These are phyloP conservation scores for Penicillium olsonii DNA, from an alignment of 2,329 filamentous ascomycete species.

Conservation along the genomic window DNA sequence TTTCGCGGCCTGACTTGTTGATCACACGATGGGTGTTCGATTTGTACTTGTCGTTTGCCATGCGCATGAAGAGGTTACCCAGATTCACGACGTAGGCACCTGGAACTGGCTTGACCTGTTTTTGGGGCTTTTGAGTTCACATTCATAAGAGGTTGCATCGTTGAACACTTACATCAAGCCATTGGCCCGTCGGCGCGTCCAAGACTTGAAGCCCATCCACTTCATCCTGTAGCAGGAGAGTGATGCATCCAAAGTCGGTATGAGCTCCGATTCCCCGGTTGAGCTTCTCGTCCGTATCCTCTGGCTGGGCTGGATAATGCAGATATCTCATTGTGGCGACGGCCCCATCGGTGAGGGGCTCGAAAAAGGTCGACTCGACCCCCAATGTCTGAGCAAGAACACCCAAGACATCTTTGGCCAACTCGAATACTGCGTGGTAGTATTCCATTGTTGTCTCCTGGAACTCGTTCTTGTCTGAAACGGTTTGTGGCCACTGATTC, in stretches of 20 bases:
- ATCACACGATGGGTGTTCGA: slow-evolving; percentile 47
- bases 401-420: slow-evolving; percentile 45
- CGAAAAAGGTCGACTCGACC: slow-evolving; percentile 40
- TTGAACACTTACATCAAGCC: slow-evolving; percentile 31
- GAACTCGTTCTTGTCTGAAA: slow-evolving; percentile 34
- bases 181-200: slow-evolving; percentile 30
- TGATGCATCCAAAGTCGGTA: slow-evolving; percentile 47
- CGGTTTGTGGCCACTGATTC: slow-evolving; percentile 42
- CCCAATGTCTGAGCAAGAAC: slow-evolving; percentile 45
- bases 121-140: no score
- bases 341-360: slow-evolving; percentile 36
- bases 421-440: slow-evolving; percentile 39
- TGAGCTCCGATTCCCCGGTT: slow-evolving; percentile 47
- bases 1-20: slow-evolving; percentile 40
- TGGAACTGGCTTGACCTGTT: slow-evolving; percentile 27
- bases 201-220: slow-evolving; percentile 41
- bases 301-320: slow-evolving; percentile 46
- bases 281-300: slow-evolving; percentile 38
- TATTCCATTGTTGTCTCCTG: slow-evolving; percentile 42
- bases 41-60: slow-evolving; percentile 47
- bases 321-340: slow-evolving; percentile 46
- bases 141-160: no score
- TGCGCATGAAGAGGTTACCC: slow-evolving; percentile 45
- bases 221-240: slow-evolving; percentile 45
- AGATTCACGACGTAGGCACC: slow-evolving; percentile 36